Evolutionary conservation across 2,329 filamentous ascomycete species (phyloP), one percentile per base, ranked within the genome.

Genomic region (Clonostachys byssicola): DNA sequence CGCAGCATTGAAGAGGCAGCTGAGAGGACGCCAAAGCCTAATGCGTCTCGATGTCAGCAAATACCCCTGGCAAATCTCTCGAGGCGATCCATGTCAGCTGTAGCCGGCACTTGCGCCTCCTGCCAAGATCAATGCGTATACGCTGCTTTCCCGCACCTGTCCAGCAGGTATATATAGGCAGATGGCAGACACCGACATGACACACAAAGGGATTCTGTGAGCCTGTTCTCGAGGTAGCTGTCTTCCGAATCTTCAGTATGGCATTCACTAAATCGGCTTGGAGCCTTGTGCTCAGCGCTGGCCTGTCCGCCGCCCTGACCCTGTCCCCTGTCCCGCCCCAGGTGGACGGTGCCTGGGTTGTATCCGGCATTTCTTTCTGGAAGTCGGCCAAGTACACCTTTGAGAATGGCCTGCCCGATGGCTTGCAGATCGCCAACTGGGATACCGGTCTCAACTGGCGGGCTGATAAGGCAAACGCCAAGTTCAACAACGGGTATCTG

Each of bases 401-500:
- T 0, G 52, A 52, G 1, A 58, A 49, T 6, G 48, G 6, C 14
- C 49, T 63, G 2, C 60, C 60, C 0, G 8, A 46, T 0, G 59
- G 60, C 1, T 43, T 63, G n/a, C 46, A 44, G 5, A 47, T 45
- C 4, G 62, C 59, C 51, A 47, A 52, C 16, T 63, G 57, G 16
- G 14, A n/a, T 0, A 51, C 52, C 3, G 51, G 49, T 3, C 40
- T 45, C 7, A 52, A 46, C 1, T 51, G 54, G 10, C 5, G 30
- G 3, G 60, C 45, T 8, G 47, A 30, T 0, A 20, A 56, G 0
- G 50, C 51, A 3, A 59, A 59, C 2, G 58, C 56, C 2, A 51
- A 47, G 5, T 44, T 63, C 12, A 45, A 44, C 5, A 52, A 61
- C 36, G 59, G 59, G 1, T 62, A 62, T 42, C 54, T 63, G 5